Conservation (phyloP, 306 rosid species). For the Gillenia trifoliata region DNA sequence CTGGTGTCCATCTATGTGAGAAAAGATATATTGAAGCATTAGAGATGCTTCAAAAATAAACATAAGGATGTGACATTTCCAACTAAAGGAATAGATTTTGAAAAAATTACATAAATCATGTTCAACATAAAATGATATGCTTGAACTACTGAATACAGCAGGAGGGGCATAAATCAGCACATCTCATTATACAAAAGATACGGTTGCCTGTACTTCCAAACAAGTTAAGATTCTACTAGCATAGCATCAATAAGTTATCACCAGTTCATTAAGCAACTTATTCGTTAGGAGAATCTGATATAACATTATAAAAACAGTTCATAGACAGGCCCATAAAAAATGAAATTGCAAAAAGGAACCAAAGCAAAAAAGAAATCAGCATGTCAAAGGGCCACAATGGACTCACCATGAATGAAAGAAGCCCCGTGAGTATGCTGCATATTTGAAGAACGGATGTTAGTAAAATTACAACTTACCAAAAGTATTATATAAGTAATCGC, state of each 20-base stretch:
- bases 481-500: conserved; percentile 4
- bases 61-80: background rate
- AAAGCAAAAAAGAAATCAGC: background rate
- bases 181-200: background rate
- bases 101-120: background rate
- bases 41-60: background rate
- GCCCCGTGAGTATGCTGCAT: conserved; percentile 97
- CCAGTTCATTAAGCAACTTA: background rate
- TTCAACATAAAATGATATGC: background rate
- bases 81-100: background rate
- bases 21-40: background rate
- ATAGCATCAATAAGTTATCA: background rate
- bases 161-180: background rate
- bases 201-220: background rate
- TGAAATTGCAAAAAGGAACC: background rate
- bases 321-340: too few species aligned
- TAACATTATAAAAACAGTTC: too few species aligned
- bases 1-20: conserved; percentile 84
- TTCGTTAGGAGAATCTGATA: background rate
- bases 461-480: conserved; percentile 13
- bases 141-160: background rate
- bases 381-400: conserved; percentile 21
- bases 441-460: conserved; percentile 35
- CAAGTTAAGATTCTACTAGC: background rate
- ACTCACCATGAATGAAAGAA: conserved; percentile 96